Conservation (phyloP, 306 rosid genomes). For the Lathyrus tuberosus region DNA sequence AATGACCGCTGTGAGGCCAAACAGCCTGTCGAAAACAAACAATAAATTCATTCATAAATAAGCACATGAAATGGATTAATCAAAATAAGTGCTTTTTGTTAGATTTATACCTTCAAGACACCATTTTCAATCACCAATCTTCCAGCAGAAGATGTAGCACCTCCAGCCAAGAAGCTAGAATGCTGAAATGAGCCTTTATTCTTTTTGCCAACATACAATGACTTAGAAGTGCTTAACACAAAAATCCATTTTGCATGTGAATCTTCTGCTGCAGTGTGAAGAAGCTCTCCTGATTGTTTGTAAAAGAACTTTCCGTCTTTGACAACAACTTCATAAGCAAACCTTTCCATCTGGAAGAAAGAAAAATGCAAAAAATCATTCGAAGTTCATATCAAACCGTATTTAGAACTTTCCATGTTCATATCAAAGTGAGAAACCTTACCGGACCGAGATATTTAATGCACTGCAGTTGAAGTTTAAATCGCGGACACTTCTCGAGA, state of each 20-base stretch:
- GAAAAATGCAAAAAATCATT: conserved; percentile 5
- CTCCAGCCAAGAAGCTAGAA: conserved; percentile 99
- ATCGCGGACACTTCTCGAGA: conserved; percentile 79
- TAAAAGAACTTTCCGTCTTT: conserved; percentile 73
- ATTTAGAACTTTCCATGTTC: not conserved
- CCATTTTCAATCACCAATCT: conserved; percentile 85
- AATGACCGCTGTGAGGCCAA: conserved; percentile 99
- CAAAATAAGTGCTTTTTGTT: conserved; percentile 1
- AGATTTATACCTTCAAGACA: conserved; percentile 69
- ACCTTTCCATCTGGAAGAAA: conserved; percentile 81
- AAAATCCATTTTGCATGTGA: conserved; percentile 86
- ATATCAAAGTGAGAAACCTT: conserved; percentile 42
- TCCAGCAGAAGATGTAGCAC: conserved; percentile 98
- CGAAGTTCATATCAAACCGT: not conserved
- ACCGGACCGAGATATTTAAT: conserved; percentile 98
- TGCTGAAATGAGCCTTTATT: conserved; percentile 95
- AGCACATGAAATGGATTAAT: conserved; percentile 20
- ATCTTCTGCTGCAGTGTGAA: conserved; percentile 56
- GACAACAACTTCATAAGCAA: conserved; percentile 81
- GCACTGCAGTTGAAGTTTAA: conserved; percentile 87
- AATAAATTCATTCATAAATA: conserved; percentile 35
- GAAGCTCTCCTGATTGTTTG: conserved; percentile 79
- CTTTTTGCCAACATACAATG: conserved; percentile 87
- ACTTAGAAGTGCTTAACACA: conserved; percentile 88
- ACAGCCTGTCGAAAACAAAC: conserved; percentile 69